Evolutionary conservation across 1,284 basidiomycete species (phyloP).

Genomic region (Mrakiaceae sp.): DNA sequence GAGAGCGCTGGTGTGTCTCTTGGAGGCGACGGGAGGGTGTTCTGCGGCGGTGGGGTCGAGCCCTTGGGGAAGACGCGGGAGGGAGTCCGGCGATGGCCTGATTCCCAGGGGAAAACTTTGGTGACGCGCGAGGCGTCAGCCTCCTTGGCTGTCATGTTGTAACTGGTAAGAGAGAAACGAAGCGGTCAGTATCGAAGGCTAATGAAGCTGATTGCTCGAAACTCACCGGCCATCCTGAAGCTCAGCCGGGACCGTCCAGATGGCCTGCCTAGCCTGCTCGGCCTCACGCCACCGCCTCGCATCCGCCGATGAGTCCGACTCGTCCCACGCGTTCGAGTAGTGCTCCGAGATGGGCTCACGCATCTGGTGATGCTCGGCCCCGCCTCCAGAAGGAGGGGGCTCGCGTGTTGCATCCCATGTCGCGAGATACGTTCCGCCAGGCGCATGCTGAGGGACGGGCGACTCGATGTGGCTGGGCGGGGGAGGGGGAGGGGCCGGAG

Average conservation of each 20-base stretch:
- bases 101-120: constrained; percentile 82
- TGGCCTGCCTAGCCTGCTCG: background rate
- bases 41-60: constrained; percentile 45
- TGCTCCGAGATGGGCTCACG: constrained; percentile 33
- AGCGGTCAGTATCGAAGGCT: background rate
- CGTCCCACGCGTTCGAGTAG: constrained; percentile 43
- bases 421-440: constrained; percentile 19
- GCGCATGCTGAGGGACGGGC: no score
- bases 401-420: constrained; percentile 39
- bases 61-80: constrained; percentile 66
- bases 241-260: constrained; percentile 9
- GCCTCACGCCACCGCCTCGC: constrained; percentile 6
- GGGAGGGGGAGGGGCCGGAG: no score
- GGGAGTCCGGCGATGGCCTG: constrained; percentile 50
- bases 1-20: constrained; percentile 26
- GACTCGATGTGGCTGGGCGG: no score
- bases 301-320: constrained; percentile 19
- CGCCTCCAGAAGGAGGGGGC: constrained; percentile 35
- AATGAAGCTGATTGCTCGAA: background rate
- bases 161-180: background rate
- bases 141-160: constrained; percentile 5
- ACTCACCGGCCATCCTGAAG: constrained; percentile 10
- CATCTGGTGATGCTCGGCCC: constrained; percentile 37
- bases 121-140: constrained; percentile 34
- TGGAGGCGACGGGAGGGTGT: constrained; percentile 33